phyloP scores from a whole-genome alignment of 2,329 filamentous ascomycete species.

The Biscogniauxia marginata region DNA sequence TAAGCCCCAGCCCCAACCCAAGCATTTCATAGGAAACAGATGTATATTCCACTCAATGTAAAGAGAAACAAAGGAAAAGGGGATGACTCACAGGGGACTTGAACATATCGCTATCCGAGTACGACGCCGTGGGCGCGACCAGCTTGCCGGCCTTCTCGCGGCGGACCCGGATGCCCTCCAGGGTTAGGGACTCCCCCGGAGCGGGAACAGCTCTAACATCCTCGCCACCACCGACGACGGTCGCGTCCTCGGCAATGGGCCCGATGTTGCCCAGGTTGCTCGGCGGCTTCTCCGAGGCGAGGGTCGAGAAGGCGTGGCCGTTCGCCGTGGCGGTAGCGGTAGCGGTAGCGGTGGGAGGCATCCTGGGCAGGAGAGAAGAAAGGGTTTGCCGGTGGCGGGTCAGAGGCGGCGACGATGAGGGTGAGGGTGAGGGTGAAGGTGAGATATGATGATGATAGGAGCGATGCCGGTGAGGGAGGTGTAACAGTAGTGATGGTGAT shows the following conservation, averaged over 20 bases:
- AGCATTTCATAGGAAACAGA: neutral
- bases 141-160: slow-evolving; percentile 71
- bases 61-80: neutral
- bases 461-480: no score
- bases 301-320: neutral
- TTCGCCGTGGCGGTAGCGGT: no score
- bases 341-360: no score
- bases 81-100: slow-evolving; percentile 63
- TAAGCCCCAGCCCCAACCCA: neutral
- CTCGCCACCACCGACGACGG: slow-evolving; percentile 13
- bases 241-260: slow-evolving; percentile 18
- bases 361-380: no score
- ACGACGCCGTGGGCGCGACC: slow-evolving; percentile 72
- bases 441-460: no score
- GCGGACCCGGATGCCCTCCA: slow-evolving; percentile 65
- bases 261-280: slow-evolving; percentile 17
- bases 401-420: no score
- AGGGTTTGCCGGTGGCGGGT: no score
- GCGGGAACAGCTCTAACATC: no score
- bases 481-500: no score
- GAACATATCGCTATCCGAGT: slow-evolving; percentile 78
- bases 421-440: no score
- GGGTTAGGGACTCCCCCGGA: slow-evolving; percentile 44
- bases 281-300: neutral
- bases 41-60: neutral